phyloP scores from a whole-genome alignment of 306 rosid species.

The Heteromeles arbutifolia region DNA sequence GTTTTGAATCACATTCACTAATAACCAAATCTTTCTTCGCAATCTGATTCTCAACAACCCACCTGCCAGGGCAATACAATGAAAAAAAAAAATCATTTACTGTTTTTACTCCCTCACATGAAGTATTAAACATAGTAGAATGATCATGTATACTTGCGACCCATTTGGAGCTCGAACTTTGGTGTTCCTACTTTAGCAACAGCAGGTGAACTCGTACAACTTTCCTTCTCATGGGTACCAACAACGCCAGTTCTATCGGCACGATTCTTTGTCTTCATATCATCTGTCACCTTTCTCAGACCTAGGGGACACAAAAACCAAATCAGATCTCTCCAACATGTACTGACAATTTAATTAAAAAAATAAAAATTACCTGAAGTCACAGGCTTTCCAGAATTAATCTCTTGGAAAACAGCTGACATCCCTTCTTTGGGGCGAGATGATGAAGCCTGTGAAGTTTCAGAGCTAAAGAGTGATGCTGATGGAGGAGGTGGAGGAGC shows the following conservation, averaged over 20 bases:
- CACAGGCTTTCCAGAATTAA: slow-evolving; percentile 55
- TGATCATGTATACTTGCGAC: slow-evolving; percentile 58
- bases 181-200: slow-evolving; percentile 77
- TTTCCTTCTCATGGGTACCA: slow-evolving; percentile 46
- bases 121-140: neutral
- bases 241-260: slow-evolving; percentile 76
- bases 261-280: slow-evolving; percentile 91
- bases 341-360: slow-evolving; percentile 1
- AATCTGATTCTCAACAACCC: slow-evolving; percentile 98
- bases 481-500: slow-evolving; percentile 86
- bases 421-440: slow-evolving; percentile 79
- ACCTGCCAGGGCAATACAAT: slow-evolving; percentile 35
- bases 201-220: slow-evolving; percentile 39
- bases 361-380: slow-evolving; percentile 52
- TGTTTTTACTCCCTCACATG: slow-evolving; percentile 13
- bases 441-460: slow-evolving; percentile 75
- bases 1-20: slow-evolving; percentile 87
- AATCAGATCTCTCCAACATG: slow-evolving; percentile 13
- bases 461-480: slow-evolving; percentile 77
- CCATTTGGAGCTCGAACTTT: slow-evolving; percentile 95
- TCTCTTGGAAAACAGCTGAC: slow-evolving; percentile 88
- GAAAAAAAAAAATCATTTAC: slow-evolving; percentile 3
- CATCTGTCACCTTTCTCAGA: slow-evolving; percentile 80
- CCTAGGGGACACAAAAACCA: slow-evolving; percentile 37
- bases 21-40: slow-evolving; percentile 77